Base-by-base conservation (phyloP, 2,329 filamentous ascomycete species). In the Alternaria dauci region DNA sequence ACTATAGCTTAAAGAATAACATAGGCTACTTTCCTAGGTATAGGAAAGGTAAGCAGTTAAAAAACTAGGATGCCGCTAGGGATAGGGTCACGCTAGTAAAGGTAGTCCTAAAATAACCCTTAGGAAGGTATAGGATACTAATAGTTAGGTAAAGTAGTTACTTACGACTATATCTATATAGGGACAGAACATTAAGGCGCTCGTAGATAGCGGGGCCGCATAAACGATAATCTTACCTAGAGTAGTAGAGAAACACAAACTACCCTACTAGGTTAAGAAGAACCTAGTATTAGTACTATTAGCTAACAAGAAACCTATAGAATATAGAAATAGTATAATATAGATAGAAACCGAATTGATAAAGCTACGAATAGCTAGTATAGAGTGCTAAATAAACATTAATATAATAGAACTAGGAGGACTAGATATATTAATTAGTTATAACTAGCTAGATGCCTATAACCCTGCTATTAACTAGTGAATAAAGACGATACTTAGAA, bases 11-110 rank as follows among this genome's bases (percentile, higher is more conserved):
- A 3, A 52, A 52, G 38, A 9, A 43, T 6, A 26, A 20, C 18
- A 4, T 11, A 32, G 28, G 39, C 25, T 53, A 53, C 28, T 53
- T 53, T 44, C 51, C 28, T 7, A 25, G 18, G 18, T 23, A 53
- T 2, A 53, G 6, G 9, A 25, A 18, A 26, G 8, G 20, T 3
- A 53, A 25, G 28, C 2, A 25, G 39, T n/a, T 11, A 53, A 53
- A 44, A 53, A 53, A 53, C 51, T 53, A 44, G 28, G 7, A 53
- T 12, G 11, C 51, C 9, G 36, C 51, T 18, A 53, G 28, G 3
- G 51, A 53, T 7, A 53, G 12, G 18, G 51, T 44, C 12, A 25
- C n/a, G 11, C 51, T 53, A 12, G 51, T 26, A 12, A 23, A 53
- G 28, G 39, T 4, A 25, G n/a, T 16, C 26, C 38, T 43, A 52